Conservation (phyloP, 2,329 filamentous ascomycete species). For the Cytospora mali region DNA sequence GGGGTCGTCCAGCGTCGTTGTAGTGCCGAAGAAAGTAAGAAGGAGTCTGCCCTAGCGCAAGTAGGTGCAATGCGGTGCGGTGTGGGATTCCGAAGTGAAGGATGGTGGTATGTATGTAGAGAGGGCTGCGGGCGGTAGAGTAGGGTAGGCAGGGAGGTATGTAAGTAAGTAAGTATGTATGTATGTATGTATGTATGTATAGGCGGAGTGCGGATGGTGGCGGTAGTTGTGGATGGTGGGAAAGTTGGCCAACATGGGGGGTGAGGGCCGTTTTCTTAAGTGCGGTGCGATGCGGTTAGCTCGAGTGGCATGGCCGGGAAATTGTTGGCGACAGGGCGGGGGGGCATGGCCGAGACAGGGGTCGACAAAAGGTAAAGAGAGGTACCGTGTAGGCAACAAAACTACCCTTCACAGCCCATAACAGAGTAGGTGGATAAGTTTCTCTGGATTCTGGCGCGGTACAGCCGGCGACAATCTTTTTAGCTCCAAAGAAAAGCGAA, state of each 20-base stretch:
- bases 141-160: conserved; percentile 18
- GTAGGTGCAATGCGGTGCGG: conserved; percentile 14
- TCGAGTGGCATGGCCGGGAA: conserved; percentile 26
- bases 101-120: conserved; percentile 1
- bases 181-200: conserved; percentile 14
- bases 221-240: conserved; percentile 21
- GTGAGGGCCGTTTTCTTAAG: conserved; percentile 27
- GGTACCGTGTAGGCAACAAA: conserved; percentile 8
- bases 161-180: conserved; percentile 16
- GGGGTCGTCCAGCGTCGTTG: conserved; percentile 27
- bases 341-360: conserved; percentile 13
- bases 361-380: conserved; percentile 4
- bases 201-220: conserved; percentile 19
- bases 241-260: conserved; percentile 21
- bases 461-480: conserved; percentile 23
- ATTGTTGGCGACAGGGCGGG: conserved; percentile 27
- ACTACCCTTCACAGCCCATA: conserved; percentile 2
- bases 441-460: conserved; percentile 16
- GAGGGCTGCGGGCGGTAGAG: background rate
- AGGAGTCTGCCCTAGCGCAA: conserved; percentile 18
- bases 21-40: conserved; percentile 14
- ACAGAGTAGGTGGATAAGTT: conserved; percentile 5
- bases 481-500: conserved; percentile 17
- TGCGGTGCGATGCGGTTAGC: conserved; percentile 26
- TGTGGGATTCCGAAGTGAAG: conserved; percentile 23